These are phyloP conservation scores for Salix suchowensis DNA, from an alignment of 345 rosid species.

Conservation along the genomic window DNA sequence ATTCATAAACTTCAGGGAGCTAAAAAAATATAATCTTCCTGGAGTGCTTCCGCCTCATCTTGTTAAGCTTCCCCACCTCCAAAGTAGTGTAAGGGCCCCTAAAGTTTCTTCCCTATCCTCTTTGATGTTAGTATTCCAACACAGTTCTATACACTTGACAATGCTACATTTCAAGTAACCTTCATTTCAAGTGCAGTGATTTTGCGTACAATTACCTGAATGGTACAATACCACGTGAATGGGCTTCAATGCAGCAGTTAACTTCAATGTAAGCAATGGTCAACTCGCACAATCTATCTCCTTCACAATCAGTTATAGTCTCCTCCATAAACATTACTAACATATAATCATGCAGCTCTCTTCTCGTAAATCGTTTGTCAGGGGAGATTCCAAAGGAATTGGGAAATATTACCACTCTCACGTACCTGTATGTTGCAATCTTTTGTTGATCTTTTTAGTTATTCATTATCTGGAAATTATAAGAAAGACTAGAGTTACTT, in stretches of 20 bases:
- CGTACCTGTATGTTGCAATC: conserved; percentile 36
- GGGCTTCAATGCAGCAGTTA: conserved; percentile 46
- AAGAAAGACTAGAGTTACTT: not conserved
- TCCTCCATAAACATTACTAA: not conserved
- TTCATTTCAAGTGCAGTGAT: conserved; percentile 39
- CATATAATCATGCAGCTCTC: conserved; percentile 32
- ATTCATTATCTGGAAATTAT: not conserved
- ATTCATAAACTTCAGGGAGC: conserved; percentile 24
- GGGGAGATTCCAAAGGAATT: conserved; percentile 50
- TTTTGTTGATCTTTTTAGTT: not conserved
- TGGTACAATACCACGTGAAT: conserved; percentile 57
- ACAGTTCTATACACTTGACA: not conserved
- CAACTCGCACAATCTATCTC: not conserved
- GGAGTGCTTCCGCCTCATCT: conserved; percentile 68
- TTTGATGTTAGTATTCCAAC: not conserved
- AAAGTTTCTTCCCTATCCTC: not conserved
- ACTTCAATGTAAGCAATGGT: conserved; percentile 40
- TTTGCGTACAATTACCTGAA: conserved; percentile 48
- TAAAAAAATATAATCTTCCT: conserved; percentile 51
- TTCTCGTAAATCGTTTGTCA: conserved; percentile 50
- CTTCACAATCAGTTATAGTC: not conserved
- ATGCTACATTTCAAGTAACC: not conserved
- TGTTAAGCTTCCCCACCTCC: conserved; percentile 48
- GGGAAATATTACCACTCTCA: conserved; percentile 48
- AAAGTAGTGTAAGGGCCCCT: conserved; percentile 42